These are phyloP conservation scores for Xylaria castorea DNA, from an alignment of 495 filamentous ascomycete species.

Conservation along the genomic window DNA sequence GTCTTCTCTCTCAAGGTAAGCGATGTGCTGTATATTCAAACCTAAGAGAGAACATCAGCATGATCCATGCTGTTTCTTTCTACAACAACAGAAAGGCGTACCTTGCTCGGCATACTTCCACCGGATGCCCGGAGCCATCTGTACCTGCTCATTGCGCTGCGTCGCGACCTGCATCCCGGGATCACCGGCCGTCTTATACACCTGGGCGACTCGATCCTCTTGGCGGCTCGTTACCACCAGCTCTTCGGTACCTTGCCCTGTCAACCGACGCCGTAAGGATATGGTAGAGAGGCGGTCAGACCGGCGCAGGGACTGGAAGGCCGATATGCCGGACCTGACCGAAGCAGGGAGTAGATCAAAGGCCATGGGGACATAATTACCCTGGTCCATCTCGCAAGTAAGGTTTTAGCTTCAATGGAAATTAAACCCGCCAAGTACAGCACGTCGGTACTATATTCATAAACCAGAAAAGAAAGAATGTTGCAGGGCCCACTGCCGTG, in stretches of 20 bases:
- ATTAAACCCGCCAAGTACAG: not conserved
- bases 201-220: conserved; percentile 26
- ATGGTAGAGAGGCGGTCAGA: conserved; percentile 32
- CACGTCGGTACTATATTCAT: not conserved
- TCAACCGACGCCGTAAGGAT: conserved; percentile 26
- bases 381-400: conserved; percentile 33
- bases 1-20: conserved; percentile 38
- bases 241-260: not conserved
- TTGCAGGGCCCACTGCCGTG: not conserved
- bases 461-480: not conserved
- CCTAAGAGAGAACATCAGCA: conserved; percentile 23
- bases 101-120: conserved; percentile 45
- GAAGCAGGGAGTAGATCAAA: conserved; percentile 41
- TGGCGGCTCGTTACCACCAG: conserved; percentile 20
- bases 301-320: conserved; percentile 36
- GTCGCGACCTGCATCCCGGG: conserved; percentile 18
- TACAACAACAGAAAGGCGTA: conserved; percentile 24
- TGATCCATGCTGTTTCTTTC: not conserved
- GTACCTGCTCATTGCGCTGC: not conserved
- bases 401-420: not conserved
- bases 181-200: conserved; percentile 27
- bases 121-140: conserved; percentile 35
- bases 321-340: conserved; percentile 39
- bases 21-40: conserved; percentile 35
- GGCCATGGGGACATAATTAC: conserved; percentile 38